Evolutionary conservation across 2,329 filamentous ascomycete species (phyloP), one percentile per base, ranked within the genome.

Genomic region (Sordariomycetes sp.): DNA sequence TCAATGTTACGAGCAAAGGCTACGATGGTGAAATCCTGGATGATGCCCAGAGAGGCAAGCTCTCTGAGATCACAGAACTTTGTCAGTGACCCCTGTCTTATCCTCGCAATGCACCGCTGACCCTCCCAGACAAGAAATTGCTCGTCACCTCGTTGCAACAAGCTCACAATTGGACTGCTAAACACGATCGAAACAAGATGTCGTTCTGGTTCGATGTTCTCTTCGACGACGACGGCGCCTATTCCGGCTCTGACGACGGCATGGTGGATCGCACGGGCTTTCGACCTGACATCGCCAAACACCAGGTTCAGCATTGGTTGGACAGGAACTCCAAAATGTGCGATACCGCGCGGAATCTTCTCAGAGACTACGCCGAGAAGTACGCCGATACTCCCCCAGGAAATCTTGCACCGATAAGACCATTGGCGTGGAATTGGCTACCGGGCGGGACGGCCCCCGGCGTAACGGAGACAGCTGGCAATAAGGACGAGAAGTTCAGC

Each of bases 101-200:
- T 27, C 19, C 14, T 9, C 19, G 6, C 8, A 24, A n/a, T n/a
- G 24, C 11, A 15, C 19, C 26, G 23, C 27, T 2, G 10, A 8
- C 14, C n/a, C 26, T 4, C 25, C 10, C 35, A 79, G 75, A 76
- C 51, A 81, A 82, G 44, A 80, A 79, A 46, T 58, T 82, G 2
- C 60, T 82, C 3, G 75, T 82, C 3, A 80, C 76, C 0, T 74
- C 72, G 3, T 55, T 82, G 10, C 77, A 82, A 46, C 75, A 81
- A 49, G 72, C 75, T 3, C 76, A 81, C 43, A 82, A 82, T 50
- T 80, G 77, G 75, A 78, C 75, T 1, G 75, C 76, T 36, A 79
- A 79, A 40, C 77, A 81, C 45, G 76, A 81, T 46, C 62, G 77
- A 23, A 80, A 80, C 53, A 82, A 82, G 50, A 81, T 80, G 74